These are phyloP conservation scores for Cicer chorassanicum DNA, from an alignment of 306 rosid genomes.

Conservation along the genomic window DNA sequence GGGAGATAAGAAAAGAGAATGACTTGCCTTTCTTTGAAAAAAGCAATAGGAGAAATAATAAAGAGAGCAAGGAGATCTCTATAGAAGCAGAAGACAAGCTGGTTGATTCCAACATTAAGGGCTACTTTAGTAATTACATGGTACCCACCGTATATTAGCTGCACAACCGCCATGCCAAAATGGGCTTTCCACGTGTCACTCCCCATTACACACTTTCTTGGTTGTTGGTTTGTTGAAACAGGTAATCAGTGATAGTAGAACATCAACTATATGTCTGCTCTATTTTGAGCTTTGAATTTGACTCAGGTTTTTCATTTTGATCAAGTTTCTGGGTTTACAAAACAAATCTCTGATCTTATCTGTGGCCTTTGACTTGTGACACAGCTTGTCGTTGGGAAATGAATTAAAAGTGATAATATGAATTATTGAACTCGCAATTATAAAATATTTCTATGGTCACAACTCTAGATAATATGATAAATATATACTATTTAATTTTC, in stretches of 20 bases:
- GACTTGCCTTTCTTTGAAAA: slow-evolving; percentile 67
- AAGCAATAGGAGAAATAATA: slow-evolving; percentile 75
- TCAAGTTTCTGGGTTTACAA: background rate
- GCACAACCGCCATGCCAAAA: slow-evolving; percentile 67
- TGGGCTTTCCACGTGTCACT: slow-evolving; percentile 70
- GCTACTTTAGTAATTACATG: slow-evolving; percentile 94
- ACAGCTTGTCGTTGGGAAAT: background rate
- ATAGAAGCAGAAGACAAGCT: slow-evolving; percentile 80
- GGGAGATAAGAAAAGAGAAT: background rate
- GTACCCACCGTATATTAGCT: slow-evolving; percentile 76
- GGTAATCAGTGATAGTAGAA: background rate
- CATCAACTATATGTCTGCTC: background rate
- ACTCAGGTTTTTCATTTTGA: background rate
- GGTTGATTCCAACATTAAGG: slow-evolving; percentile 84
- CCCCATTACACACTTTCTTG: background rate
- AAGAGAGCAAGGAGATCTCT: slow-evolving; percentile 71
- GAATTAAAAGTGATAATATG: background rate
- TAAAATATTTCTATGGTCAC: too few relatives aligned
- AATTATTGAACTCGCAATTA: too few relatives aligned
- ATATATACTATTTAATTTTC: too few relatives aligned
- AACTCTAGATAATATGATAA: too few relatives aligned
- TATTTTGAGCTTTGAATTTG: background rate
- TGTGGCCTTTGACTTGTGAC: background rate
- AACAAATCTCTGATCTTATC: background rate
- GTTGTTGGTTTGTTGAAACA: background rate